A percentile compares a stretch with the other conserved stretches of the same genome.
Conservation (phyloP, 176 grass and related monocot genomes). For the Zoysia japonica region DNA sequence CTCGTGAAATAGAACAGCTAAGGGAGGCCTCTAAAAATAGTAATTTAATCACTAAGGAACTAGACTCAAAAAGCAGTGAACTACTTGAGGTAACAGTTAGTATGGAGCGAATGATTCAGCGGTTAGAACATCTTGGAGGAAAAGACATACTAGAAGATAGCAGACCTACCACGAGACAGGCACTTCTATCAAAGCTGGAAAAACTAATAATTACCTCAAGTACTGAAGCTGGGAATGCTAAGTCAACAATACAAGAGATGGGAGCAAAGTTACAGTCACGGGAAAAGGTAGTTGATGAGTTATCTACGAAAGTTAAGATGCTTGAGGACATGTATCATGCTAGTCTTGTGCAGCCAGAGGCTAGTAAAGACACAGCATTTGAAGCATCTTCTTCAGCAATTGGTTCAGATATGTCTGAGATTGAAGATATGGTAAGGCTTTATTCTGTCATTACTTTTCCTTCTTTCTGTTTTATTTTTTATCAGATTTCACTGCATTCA, state of each 20-base stretch:
- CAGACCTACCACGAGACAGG: slow-evolving; percentile 56
- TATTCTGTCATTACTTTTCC: slow-evolving; percentile 21
- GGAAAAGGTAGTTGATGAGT: slow-evolving; percentile 71
- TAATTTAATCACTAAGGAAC: slow-evolving; percentile 44
- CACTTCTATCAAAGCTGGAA: slow-evolving; percentile 76
- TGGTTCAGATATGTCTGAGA: slow-evolving; percentile 74
- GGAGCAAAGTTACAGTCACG: slow-evolving; percentile 72
- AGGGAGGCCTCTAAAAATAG: slow-evolving; percentile 59
- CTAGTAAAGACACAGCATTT: slow-evolving; percentile 71
- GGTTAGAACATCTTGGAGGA: slow-evolving; percentile 63
- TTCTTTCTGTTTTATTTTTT: slow-evolving; percentile 22
- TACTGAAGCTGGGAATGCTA: slow-evolving; percentile 67
- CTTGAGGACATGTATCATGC: slow-evolving; percentile 71
- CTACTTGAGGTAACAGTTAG: slow-evolving; percentile 62
- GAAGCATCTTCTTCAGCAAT: slow-evolving; percentile 71
- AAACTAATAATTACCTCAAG: slow-evolving; percentile 66
- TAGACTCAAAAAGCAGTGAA: slow-evolving; percentile 63
- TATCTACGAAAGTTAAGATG: slow-evolving; percentile 69
- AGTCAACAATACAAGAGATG: slow-evolving; percentile 77
- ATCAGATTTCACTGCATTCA: neutral
- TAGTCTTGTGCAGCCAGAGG: slow-evolving; percentile 54
- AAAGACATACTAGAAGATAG: slow-evolving; percentile 67
- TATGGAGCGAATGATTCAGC: slow-evolving; percentile 81
- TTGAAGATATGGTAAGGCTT: slow-evolving; percentile 77
- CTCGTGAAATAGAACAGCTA: slow-evolving; percentile 67